A percentile compares a stretch with the other conserved stretches of the same genome.
Evolutionary conservation across 257 asterid genomes (phyloP).

Genomic region (Verbascum thapsus): DNA sequence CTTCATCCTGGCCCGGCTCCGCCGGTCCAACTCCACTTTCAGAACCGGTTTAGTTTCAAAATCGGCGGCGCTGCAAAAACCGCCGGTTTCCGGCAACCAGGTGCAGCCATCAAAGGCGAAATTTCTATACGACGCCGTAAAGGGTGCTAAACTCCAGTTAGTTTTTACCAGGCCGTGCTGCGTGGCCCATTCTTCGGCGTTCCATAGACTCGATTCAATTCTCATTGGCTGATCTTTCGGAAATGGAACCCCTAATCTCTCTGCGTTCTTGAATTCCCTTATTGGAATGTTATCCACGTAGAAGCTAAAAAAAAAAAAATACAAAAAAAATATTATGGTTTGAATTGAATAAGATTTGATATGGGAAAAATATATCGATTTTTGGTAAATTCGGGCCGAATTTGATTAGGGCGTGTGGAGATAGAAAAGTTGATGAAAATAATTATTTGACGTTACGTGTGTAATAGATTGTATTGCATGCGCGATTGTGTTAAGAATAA

Average conservation of each 20-base stretch:
- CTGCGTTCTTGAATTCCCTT: slow-evolving; percentile 72
- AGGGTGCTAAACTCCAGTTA: slow-evolving; percentile 75
- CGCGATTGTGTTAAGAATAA: too few species aligned
- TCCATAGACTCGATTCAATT: slow-evolving; percentile 73
- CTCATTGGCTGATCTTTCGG: slow-evolving; percentile 74
- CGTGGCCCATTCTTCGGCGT: slow-evolving; percentile 85
- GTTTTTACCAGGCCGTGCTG: slow-evolving; percentile 75
- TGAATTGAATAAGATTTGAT: too few species aligned
- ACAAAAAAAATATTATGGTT: too few species aligned
- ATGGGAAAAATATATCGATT: too few species aligned
- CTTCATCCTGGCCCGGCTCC: slow-evolving; percentile 50
- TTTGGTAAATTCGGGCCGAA: too few species aligned
- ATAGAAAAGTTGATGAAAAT: too few species aligned
- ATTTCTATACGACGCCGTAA: slow-evolving; percentile 62
- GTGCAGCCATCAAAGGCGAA: slow-evolving; percentile 55
- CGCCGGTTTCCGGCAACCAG: slow-evolving; percentile 51
- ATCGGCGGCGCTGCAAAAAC: slow-evolving; percentile 38
- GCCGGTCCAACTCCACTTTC: slow-evolving; percentile 45
- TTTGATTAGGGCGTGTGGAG: too few species aligned
- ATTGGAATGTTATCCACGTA: slow-evolving; percentile 68
- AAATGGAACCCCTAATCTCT: slow-evolving; percentile 52
- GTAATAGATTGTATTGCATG: too few species aligned
- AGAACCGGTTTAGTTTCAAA: slow-evolving; percentile 34
- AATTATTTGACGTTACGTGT: too few species aligned
- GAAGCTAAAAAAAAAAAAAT: slow-evolving; percentile 39